These are phyloP conservation scores for Casuarina glauca DNA, from an alignment of 306 rosid species.

Conservation along the genomic window DNA sequence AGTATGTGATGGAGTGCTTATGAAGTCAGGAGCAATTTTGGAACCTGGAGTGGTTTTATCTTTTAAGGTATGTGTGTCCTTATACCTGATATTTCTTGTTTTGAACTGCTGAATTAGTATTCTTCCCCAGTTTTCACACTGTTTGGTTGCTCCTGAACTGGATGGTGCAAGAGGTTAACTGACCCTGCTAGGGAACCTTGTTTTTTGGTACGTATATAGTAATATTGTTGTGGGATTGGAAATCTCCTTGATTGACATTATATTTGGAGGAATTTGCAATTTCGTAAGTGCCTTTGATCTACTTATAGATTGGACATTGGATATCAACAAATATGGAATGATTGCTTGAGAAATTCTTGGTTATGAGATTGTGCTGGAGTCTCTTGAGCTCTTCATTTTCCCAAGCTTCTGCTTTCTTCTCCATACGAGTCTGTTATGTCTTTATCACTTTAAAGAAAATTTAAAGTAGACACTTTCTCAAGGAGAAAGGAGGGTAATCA, in stretches of 20 bases:
- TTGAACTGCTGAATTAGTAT: slow-evolving; percentile 21
- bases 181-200: not conserved
- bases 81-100: slow-evolving; percentile 1
- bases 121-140: slow-evolving; percentile 14
- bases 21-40: slow-evolving; percentile 73
- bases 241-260: not conserved
- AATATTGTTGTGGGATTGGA: slow-evolving; percentile 1
- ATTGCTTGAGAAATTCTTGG: not conserved
- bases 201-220: slow-evolving; percentile 4
- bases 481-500: not conserved
- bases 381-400: not conserved
- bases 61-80: slow-evolving; percentile 67
- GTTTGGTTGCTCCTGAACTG: slow-evolving; percentile 18
- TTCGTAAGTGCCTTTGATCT: not conserved
- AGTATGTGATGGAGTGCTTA: slow-evolving; percentile 82
- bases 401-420: not conserved
- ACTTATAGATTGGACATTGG: not conserved
- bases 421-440: not conserved
- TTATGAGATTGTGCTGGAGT: not conserved
- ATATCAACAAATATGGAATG: not conserved
- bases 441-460: not conserved
- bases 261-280: not conserved
- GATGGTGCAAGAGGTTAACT: not conserved
- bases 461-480: not conserved
- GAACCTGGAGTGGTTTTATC: slow-evolving; percentile 91